phyloP scores from a whole-genome alignment of 2,329 filamentous ascomycete genomes.

The Drechmeria coniospora region DNA sequence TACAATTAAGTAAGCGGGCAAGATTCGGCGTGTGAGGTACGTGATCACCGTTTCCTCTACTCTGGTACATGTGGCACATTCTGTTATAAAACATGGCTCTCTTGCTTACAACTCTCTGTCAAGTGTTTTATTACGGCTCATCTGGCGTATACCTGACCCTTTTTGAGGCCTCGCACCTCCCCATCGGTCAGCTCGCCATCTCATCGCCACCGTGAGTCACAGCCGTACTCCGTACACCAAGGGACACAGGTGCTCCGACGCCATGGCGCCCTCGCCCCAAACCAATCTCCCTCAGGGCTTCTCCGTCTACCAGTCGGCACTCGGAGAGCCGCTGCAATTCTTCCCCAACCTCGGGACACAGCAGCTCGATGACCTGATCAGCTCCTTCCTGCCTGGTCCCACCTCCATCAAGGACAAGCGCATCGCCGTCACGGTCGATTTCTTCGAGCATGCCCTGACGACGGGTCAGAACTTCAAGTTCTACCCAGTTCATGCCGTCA shows the following conservation, averaged over 20 bases:
- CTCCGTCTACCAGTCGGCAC: slow-evolving; percentile 42
- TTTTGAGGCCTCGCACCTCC: too few relatives aligned
- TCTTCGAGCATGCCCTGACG: slow-evolving; percentile 34
- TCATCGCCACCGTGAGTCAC: slow-evolving; percentile 1
- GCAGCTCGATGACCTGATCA: slow-evolving; percentile 45
- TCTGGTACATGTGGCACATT: too few relatives aligned
- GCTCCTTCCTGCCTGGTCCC: slow-evolving; percentile 39
- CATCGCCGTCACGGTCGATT: slow-evolving; percentile 41
- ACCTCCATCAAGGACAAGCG: slow-evolving; percentile 43
- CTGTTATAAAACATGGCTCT: too few relatives aligned
- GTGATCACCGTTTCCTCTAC: too few relatives aligned
- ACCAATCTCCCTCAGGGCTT: slow-evolving; percentile 29
- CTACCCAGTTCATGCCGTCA: slow-evolving; percentile 31
- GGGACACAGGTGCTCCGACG: not conserved
- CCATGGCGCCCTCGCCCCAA: slow-evolving; percentile 13
- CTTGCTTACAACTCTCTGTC: too few relatives aligned
- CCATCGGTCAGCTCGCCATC: too few relatives aligned
- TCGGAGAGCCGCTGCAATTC: slow-evolving; percentile 47
- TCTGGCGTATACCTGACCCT: too few relatives aligned
- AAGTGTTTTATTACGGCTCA: too few relatives aligned
- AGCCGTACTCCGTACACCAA: not conserved
- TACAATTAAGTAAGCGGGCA: too few relatives aligned
- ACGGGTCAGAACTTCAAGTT: slow-evolving; percentile 47
- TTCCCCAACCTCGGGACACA: slow-evolving; percentile 46
- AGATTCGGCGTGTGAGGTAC: too few relatives aligned